Percentiles rank a stretch among this genome's conserved stretches.
Evolutionary conservation across 1,139 yeast genomes (phyloP).

Genomic region (Candida pseudocylindracea): DNA sequence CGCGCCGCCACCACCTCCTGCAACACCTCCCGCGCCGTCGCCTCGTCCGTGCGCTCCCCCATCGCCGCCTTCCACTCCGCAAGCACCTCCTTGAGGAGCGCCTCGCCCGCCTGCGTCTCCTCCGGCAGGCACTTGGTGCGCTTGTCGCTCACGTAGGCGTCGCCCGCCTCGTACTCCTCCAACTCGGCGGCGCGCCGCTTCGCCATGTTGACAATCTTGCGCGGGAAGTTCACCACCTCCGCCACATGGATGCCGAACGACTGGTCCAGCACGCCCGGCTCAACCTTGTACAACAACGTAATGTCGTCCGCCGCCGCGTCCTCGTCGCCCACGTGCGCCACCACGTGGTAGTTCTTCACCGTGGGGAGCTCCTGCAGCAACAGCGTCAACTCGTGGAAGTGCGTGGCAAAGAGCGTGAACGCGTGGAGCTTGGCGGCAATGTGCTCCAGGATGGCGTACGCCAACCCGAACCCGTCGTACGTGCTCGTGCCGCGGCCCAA

Average conservation of each 20-base stretch:
- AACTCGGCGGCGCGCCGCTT: constrained; percentile 80
- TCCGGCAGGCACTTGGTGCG: constrained; percentile 27
- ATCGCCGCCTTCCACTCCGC: constrained; percentile 28
- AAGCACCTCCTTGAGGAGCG: constrained; percentile 27
- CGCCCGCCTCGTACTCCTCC: constrained; percentile 33
- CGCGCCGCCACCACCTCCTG: no score
- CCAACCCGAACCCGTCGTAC: constrained; percentile 93
- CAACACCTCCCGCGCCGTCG: no score
- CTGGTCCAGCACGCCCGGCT: constrained; percentile 79
- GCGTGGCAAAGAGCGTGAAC: constrained; percentile 85
- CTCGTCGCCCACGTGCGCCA: constrained; percentile 57
- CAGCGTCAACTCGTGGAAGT: constrained; percentile 84
- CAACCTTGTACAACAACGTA: constrained; percentile 75
- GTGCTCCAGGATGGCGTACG: constrained; percentile 88
- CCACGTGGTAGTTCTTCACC: constrained; percentile 73
- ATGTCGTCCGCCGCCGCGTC: constrained; percentile 33
- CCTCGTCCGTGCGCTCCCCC: no score
- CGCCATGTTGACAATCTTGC: constrained; percentile 80
- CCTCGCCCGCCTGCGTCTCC: constrained; percentile 35
- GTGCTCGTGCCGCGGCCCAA: constrained; percentile 94
- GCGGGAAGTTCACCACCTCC: constrained; percentile 81
- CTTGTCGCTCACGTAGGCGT: constrained; percentile 17
- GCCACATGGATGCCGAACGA: constrained; percentile 97
- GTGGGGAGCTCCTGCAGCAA: constrained; percentile 36
- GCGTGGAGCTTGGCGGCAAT: constrained; percentile 50